These are phyloP conservation scores for Chaetomiaceae sp. DNA, from an alignment of 2,329 filamentous ascomycete species.

Conservation along the genomic window DNA sequence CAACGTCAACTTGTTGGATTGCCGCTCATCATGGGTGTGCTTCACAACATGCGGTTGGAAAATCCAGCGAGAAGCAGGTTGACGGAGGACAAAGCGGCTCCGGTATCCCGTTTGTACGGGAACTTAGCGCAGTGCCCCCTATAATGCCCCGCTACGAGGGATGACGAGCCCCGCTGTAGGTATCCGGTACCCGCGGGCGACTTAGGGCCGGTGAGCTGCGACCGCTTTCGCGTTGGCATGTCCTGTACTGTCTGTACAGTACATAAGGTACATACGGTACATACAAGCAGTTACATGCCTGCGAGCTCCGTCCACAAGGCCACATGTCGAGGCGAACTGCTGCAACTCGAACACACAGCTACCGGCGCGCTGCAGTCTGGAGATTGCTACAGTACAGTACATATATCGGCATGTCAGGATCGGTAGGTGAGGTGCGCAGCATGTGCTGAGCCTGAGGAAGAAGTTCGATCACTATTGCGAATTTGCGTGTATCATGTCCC, in stretches of 20 bases:
- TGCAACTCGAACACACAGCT: neutral
- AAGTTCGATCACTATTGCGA: no score
- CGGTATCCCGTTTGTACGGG: constrained; percentile 11
- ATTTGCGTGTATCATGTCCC: no score
- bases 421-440: no score
- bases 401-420: no score
- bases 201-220: constrained; percentile 15
- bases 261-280: neutral
- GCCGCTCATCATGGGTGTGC: neutral
- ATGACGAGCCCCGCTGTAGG: neutral
- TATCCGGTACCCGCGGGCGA: constrained; percentile 17
- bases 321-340: neutral
- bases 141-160: neutral
- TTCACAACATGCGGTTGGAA: constrained; percentile 1
- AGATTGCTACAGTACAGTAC: no score
- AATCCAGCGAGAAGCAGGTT: neutral
- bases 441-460: no score
- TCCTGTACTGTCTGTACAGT: no score
- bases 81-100: neutral
- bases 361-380: neutral
- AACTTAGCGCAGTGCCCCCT: neutral
- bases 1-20: neutral
- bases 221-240: constrained; percentile 8
- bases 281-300: no score
- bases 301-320: no score